Percentiles rank a stretch among this genome's conserved stretches.
These are phyloP conservation scores for Aspergillus hortae DNA, from an alignment of 2,329 filamentous ascomycete species.

Conservation along the genomic window DNA sequence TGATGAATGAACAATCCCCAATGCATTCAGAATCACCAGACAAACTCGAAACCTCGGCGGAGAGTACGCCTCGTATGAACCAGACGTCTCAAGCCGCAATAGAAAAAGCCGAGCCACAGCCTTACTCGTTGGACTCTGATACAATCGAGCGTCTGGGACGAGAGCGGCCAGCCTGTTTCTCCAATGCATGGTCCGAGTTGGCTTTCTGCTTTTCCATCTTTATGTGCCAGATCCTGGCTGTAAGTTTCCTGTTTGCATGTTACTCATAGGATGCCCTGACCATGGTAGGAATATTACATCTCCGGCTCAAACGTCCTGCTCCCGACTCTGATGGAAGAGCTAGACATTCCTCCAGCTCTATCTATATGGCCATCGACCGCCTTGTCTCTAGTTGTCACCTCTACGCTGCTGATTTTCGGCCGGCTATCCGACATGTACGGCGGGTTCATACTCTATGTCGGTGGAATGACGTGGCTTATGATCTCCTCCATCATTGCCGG, in stretches of 20 bases:
- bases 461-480: conserved; percentile 61
- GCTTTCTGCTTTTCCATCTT: conserved; percentile 62
- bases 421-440: conserved; percentile 60
- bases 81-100: background rate
- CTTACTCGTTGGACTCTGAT: conserved; percentile 11
- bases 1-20: background rate
- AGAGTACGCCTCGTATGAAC: conserved; percentile 3
- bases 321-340: conserved; percentile 58
- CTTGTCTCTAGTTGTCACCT: conserved; percentile 49
- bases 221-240: conserved; percentile 60
- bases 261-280: background rate
- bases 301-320: conserved; percentile 70
- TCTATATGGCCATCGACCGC: conserved; percentile 53
- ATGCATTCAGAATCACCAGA: background rate
- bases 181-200: conserved; percentile 53
- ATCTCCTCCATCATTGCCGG: conserved; percentile 68
- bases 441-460: conserved; percentile 60
- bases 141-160: conserved; percentile 59
- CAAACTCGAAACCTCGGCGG: background rate
- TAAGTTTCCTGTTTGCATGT: conserved; percentile 27
- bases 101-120: background rate
- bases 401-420: conserved; percentile 53
- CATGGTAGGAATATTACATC: conserved; percentile 64
- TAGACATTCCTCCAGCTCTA: conserved; percentile 65
- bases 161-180: conserved; percentile 57